Conservation (phyloP, 2,329 filamentous ascomycete genomes). For the Teratosphaeria zuluensis region DNA sequence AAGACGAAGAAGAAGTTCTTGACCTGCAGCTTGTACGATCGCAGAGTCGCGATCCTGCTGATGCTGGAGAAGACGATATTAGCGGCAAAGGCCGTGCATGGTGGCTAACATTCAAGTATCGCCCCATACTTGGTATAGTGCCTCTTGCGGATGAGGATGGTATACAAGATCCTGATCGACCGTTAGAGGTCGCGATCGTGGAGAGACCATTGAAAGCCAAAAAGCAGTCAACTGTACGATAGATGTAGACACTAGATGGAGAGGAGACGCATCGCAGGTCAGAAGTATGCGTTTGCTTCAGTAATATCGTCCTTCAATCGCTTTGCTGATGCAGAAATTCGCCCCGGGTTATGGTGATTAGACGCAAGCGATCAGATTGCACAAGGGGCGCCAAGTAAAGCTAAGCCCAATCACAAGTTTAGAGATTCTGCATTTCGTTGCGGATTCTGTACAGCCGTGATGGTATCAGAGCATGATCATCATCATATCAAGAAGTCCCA, state of each 20-base stretch:
- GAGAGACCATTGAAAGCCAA: slow-evolving; percentile 53
- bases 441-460: not conserved
- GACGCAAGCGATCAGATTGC: too few relatives aligned
- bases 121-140: slow-evolving; percentile 74
- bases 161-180: slow-evolving; percentile 20
- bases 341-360: too few relatives aligned
- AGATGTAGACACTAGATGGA: too few relatives aligned
- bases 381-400: too few relatives aligned
- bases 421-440: not conserved
- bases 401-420: too few relatives aligned
- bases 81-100: slow-evolving; percentile 32
- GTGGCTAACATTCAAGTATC: slow-evolving; percentile 89
- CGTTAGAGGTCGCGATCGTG: slow-evolving; percentile 73
- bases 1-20: not conserved
- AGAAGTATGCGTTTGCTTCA: too few relatives aligned
- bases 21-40: slow-evolving; percentile 11
- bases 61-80: slow-evolving; percentile 31
- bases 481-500: not conserved
- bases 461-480: not conserved
- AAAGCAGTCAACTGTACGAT: not conserved
- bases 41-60: slow-evolving; percentile 31
- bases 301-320: too few relatives aligned
- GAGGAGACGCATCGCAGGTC: too few relatives aligned
- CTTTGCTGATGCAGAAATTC: too few relatives aligned
- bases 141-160: slow-evolving; percentile 38